Conservation (phyloP, 352 stramenopile species). For the Globisporangium spinosum region DNA sequence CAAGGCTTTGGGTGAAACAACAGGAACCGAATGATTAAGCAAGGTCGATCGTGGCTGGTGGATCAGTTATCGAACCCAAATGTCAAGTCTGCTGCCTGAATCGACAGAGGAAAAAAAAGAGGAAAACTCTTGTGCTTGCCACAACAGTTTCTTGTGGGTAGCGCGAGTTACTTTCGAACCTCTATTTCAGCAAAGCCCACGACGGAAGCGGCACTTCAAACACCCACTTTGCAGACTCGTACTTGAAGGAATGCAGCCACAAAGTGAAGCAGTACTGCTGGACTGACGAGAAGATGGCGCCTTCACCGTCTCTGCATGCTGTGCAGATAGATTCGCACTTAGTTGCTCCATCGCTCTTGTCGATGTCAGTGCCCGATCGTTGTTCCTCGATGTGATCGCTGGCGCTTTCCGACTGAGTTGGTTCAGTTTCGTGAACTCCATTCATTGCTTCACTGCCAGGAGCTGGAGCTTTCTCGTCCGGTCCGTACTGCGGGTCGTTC, state of each 20-base stretch:
- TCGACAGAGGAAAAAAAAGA: too few species aligned
- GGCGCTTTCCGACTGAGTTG: background rate
- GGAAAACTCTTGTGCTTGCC: too few species aligned
- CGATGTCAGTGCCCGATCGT: background rate
- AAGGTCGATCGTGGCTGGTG: background rate
- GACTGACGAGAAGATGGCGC: slow-evolving; percentile 18
- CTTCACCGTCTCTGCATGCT: slow-evolving; percentile 19
- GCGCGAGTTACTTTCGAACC: too few species aligned
- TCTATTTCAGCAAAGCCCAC: slow-evolving; percentile 22
- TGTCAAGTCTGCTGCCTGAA: background rate
- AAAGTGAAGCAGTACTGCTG: slow-evolving; percentile 28
- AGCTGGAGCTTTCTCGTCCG: background rate
- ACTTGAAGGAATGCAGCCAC: slow-evolving; percentile 58
- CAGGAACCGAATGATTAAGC: background rate
- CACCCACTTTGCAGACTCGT: slow-evolving; percentile 30
- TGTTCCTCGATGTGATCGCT: background rate
- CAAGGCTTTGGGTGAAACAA: background rate
- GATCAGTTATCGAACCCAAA: background rate
- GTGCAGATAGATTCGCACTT: slow-evolving; percentile 16
- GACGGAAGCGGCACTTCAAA: slow-evolving; percentile 40
- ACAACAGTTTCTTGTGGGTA: too few species aligned
- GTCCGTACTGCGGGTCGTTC: slow-evolving; percentile 94
- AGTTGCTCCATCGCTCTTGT: background rate
- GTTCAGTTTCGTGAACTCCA: background rate
- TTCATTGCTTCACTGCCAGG: background rate